phyloP scores from a whole-genome alignment of 1,139 yeast genomes.

The Yamadazyma diddensiae region DNA sequence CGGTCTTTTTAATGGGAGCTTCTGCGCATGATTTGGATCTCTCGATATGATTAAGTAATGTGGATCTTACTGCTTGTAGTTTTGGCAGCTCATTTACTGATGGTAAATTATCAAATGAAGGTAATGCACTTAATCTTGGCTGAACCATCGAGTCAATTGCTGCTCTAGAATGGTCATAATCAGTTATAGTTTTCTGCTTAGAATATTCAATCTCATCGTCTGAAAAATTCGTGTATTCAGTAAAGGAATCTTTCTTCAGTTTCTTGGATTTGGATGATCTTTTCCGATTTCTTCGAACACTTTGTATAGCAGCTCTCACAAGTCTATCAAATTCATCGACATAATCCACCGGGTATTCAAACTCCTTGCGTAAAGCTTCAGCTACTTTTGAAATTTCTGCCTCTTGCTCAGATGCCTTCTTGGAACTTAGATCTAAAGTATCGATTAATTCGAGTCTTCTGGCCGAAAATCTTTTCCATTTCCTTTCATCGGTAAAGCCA shows the following conservation, averaged over 20 bases:
- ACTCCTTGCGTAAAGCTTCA: conserved; percentile 68
- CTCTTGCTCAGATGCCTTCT: conserved; percentile 92
- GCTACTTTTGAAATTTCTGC: conserved; percentile 76
- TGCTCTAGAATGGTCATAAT: conserved; percentile 35
- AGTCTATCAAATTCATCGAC: conserved; percentile 79
- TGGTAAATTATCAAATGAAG: conserved; percentile 8
- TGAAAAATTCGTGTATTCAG: conserved; percentile 33
- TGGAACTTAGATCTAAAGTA: conserved; percentile 66
- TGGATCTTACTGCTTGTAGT: conserved; percentile 18
- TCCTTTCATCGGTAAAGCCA: conserved; percentile 72
- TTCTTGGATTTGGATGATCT: conserved; percentile 34
- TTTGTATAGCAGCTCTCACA: conserved; percentile 89
- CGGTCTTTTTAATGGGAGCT: conserved; percentile 39
- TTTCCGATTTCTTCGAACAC: conserved; percentile 46
- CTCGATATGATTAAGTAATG: conserved; percentile 46
- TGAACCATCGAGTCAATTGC: conserved; percentile 39
- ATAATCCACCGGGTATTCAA: conserved; percentile 58
- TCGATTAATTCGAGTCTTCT: conserved; percentile 86
- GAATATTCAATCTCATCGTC: conserved; percentile 37
- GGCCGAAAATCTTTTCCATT: conserved; percentile 88
- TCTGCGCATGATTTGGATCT: conserved; percentile 65
- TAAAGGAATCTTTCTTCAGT: conserved; percentile 33
- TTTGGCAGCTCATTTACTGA: conserved; percentile 3
- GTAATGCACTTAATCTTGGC: conserved; percentile 24
- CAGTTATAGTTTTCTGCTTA: conserved; percentile 25